Evolutionary conservation across 169 alveolate species (phyloP).

Genomic region (Plasmodium reichenowi): DNA sequence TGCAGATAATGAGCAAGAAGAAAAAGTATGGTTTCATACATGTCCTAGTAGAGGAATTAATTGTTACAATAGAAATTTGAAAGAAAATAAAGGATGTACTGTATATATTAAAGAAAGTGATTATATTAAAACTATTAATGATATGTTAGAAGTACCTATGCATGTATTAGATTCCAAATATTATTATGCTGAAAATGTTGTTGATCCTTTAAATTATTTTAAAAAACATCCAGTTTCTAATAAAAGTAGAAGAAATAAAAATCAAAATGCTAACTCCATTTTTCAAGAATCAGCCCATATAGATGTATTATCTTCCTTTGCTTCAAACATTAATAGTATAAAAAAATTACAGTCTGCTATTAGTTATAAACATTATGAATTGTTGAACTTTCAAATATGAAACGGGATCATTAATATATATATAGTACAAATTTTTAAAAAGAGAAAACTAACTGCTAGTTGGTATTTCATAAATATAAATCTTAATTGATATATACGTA

Average conservation of each 20-base stretch:
- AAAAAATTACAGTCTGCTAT: constrained; percentile 50
- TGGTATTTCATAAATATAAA: no score
- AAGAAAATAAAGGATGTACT: constrained; percentile 79
- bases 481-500: no score
- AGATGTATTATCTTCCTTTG: constrained; percentile 9
- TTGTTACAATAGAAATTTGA: constrained; percentile 76
- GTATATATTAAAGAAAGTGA: constrained; percentile 71
- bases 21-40: constrained; percentile 80
- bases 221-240: constrained; percentile 26
- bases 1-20: constrained; percentile 61
- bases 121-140: constrained; percentile 58
- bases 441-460: no score
- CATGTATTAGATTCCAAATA: constrained; percentile 55
- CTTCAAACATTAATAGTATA: constrained; percentile 17
- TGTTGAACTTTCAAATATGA: constrained; percentile 23
- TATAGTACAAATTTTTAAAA: neutral
- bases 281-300: constrained; percentile 25
- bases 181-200: constrained; percentile 56
- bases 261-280: constrained; percentile 34
- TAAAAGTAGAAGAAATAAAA: constrained; percentile 51
- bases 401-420: constrained; percentile 2
- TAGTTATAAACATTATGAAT: constrained; percentile 45
- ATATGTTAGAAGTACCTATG: constrained; percentile 68
- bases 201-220: constrained; percentile 64
- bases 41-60: constrained; percentile 67